Percentiles rank a stretch among this genome's conserved stretches.
These are phyloP conservation scores for Saccharomycopsis hybrid DNA, from an alignment of 1,139 yeast species.

Conservation along the genomic window DNA sequence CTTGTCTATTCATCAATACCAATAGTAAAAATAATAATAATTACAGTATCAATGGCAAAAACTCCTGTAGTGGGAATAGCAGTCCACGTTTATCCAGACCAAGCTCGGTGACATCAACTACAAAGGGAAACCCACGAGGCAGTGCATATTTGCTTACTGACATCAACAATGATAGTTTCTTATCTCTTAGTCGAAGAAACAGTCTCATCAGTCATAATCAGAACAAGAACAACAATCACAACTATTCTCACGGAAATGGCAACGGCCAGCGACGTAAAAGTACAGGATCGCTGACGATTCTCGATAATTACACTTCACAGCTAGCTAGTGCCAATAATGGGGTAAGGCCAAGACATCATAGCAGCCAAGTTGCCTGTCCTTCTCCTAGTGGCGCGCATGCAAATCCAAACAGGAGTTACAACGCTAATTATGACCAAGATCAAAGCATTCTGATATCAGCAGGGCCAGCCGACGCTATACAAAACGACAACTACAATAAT, in stretches of 20 bases:
- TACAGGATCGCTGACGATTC: too few relatives aligned
- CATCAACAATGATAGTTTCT: constrained; percentile 4
- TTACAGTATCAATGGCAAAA: too few relatives aligned
- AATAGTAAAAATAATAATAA: too few relatives aligned
- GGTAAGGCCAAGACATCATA: neutral
- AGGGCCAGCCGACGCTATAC: neutral
- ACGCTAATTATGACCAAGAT: neutral
- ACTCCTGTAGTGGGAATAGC: too few relatives aligned
- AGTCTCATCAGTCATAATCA: too few relatives aligned
- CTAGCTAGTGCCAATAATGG: too few relatives aligned
- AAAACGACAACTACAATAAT: too few relatives aligned
- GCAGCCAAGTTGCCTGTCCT: neutral
- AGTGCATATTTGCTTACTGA: too few relatives aligned
- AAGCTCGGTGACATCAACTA: too few relatives aligned
- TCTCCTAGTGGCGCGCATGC: neutral
- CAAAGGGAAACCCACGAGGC: too few relatives aligned
- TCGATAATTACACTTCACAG: too few relatives aligned
- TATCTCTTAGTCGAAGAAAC: neutral
- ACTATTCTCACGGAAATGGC: neutral
- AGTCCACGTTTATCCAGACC: too few relatives aligned
- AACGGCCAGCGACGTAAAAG: neutral
- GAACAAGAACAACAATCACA: neutral
- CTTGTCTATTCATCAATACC: constrained; percentile 5
- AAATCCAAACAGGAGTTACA: neutral
- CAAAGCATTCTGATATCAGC: neutral